phyloP scores from a whole-genome alignment of 1,284 basidiomycete genomes.

The Apiotrichum sp. region DNA sequence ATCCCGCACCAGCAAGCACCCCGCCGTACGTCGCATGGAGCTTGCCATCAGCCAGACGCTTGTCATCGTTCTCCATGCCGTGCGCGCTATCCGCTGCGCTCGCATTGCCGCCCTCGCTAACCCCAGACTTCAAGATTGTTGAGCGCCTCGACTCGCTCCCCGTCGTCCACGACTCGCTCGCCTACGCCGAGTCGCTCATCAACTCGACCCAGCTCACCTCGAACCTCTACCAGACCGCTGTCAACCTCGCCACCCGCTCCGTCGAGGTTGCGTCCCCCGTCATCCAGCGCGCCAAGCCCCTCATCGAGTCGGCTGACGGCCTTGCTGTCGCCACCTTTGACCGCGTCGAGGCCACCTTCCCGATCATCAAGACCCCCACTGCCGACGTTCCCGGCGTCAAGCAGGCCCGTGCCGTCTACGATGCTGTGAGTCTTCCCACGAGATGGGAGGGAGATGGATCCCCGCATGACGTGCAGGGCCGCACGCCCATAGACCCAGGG shows the following conservation, averaged over 20 bases:
- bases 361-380: constrained; percentile 46
- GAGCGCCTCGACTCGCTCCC: constrained; percentile 41
- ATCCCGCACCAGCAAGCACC: too few species aligned
- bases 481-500: too few species aligned
- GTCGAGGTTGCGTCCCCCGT: constrained; percentile 43
- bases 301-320: constrained; percentile 43
- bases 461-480: too few species aligned
- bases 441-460: too few species aligned
- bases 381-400: constrained; percentile 44
- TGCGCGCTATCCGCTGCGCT: background rate
- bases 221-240: constrained; percentile 38
- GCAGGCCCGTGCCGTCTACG: constrained; percentile 45
- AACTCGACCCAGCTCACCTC: constrained; percentile 40
- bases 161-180: constrained; percentile 43
- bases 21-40: too few species aligned
- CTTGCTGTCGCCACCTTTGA: constrained; percentile 45
- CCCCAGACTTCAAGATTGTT: constrained; percentile 44
- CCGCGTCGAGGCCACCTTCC: constrained; percentile 44
- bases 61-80: too few species aligned
- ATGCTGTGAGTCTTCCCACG: constrained; percentile 28
- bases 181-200: constrained; percentile 42
- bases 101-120: too few species aligned
- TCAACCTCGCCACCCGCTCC: constrained; percentile 37
- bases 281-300: constrained; percentile 38
- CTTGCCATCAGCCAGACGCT: too few species aligned